Conservation (phyloP, 768 basidiomycete species). For the Goffeauzyma gilvescens region DNA sequence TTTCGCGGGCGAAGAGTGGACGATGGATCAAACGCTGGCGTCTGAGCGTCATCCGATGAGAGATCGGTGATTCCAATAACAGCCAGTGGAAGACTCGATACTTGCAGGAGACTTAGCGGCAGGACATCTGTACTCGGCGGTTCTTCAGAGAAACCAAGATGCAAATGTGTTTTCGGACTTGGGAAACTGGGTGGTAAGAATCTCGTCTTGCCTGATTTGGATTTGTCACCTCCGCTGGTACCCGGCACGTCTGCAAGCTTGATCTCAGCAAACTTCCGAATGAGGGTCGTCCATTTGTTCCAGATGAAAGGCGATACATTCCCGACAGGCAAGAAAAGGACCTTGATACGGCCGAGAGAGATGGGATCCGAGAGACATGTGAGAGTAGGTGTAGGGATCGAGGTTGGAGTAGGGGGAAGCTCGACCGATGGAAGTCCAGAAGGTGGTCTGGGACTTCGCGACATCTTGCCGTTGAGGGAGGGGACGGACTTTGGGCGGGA, state of each 20-base stretch:
- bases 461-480: no score
- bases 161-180: conserved; percentile 44
- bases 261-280: conserved; percentile 53
- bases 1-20: no score
- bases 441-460: no score
- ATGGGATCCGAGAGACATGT: conserved; percentile 22
- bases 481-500: no score
- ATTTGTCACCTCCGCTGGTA: conserved; percentile 3
- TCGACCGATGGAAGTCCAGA: no score
- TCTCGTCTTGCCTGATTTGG: conserved; percentile 36
- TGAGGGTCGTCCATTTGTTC: conserved; percentile 52
- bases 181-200: conserved; percentile 56
- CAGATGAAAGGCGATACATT: conserved; percentile 50
- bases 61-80: conserved; percentile 68
- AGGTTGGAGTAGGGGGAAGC: background rate
- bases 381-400: conserved; percentile 10
- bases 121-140: conserved; percentile 51
- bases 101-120: conserved; percentile 48
- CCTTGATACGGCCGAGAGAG: conserved; percentile 63
- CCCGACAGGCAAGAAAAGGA: conserved; percentile 74
- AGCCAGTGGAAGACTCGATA: conserved; percentile 55
- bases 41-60: no score
- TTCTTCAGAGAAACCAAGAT: conserved; percentile 58
- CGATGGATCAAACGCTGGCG: no score
- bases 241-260: conserved; percentile 52